Evolutionary conservation across 345 rosid species (phyloP), one percentile per base, ranked within the genome.

Genomic region (Brassica nigra): DNA sequence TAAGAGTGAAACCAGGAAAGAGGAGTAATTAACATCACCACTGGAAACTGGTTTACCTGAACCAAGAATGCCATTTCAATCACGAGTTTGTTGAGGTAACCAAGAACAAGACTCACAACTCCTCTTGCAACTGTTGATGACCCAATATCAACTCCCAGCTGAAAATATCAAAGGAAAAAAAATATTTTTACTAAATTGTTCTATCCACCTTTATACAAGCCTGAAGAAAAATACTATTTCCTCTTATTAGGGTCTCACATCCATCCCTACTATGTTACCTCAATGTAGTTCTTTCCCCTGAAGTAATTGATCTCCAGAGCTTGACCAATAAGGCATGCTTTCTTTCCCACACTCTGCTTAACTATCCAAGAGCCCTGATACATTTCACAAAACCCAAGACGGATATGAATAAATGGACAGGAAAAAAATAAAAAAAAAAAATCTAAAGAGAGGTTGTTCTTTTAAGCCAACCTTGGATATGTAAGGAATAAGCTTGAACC

Each of bases 401-500:
- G 0, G 3, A 0, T 6, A 52, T 73, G 55, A 66, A 62, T 62
- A 37, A 23, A 8, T 4, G 20, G 57, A 33, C 34, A 62, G 14
- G 33, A 12, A 58, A 59, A 3, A 28, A 71, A 37, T 37, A 37
- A 18, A 18, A 18, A 18, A 18, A 55, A 31, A 10, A 68, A 15
- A 54, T 66, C 36, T 37, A 54, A 57, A 14, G 36, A 52, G 29
- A 1, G 49, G 71, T 8, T 2, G 66, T 18, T 55, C 52, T 39
- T 70, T 66, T 65, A 36, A 6, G 10, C 80, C 29, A 72, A 92
- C 98, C 98, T 90, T 89, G 57, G 97, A 91, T 84, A 94, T 94
- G 90, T 92, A 92, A 34, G 98, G 97, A 82, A 94, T 92, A 80
- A 94, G 97, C 90, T 94, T 94, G 88, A 94, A 94, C 85, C 98